Base-by-base conservation (phyloP, 768 basidiomycete genomes). In the Rhizopogon vesiculosus region DNA sequence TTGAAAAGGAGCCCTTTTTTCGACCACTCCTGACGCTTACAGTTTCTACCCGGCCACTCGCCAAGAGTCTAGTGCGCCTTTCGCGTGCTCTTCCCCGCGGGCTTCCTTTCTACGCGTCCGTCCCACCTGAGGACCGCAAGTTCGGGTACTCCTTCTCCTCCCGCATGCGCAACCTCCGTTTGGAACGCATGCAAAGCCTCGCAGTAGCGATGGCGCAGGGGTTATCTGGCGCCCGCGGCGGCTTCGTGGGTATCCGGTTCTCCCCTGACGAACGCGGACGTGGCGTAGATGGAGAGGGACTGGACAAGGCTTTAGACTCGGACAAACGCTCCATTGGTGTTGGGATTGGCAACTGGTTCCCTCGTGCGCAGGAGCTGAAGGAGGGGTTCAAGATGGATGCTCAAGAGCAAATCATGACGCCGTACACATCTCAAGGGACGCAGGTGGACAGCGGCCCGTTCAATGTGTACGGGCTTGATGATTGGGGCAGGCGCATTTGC, bases 1-100 rank as follows among this genome's bases (percentile, higher is more conserved):
- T 76, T 15, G 35, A 44, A 10, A 44, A 56, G 1, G 46, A 56
- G 42, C 73, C 74, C 15, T 77, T 74, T 61, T 77, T 72, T 71
- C 71, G 72, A 0, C 77, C 78, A 0, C 56, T 78, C 39, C 35
- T 78, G 16, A 68, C 73, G 10, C 55, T 76, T 44, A 76, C 75
- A 1, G 54, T 75, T 38, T 69, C 76, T 8, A 78, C 76, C 7
- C 75, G 76, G 16, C 76, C 78, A 0, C 64, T 78, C 33, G 75
- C 72, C 3, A 46, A 66, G 8, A 65, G 69, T 42, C 38, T 78
- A 29, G 52, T 65, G 5, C 71, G 75, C 10, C 67, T 76, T 19
- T 61, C 67, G 40, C 68, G 63, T 42, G 62, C 63, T 5, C 63
- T 66, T 15, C 42, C 63, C 8, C 69, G 69, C 7, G 78, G 77